Conservation (phyloP, 495 filamentous ascomycete species). For the Hypomontagnella monticulosa region DNA sequence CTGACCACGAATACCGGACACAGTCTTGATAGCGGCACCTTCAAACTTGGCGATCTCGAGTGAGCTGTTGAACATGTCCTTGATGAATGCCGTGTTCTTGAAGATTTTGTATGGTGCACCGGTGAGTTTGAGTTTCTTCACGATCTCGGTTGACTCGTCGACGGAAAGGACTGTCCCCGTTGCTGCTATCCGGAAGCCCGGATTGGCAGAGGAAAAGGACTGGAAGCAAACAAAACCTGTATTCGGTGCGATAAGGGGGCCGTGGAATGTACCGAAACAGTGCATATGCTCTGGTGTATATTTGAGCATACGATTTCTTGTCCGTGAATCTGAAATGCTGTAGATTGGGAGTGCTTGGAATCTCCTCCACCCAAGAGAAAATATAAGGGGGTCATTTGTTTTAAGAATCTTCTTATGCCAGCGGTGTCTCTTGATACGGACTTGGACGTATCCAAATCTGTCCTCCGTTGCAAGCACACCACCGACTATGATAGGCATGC, state of each 20-base stretch:
- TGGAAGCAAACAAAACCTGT: constrained; percentile 95
- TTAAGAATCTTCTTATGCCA: constrained; percentile 99
- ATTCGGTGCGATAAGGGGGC: constrained; percentile 92
- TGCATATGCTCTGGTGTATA: constrained; percentile 99
- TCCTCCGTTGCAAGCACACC: constrained; percentile 92
- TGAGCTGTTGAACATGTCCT: constrained; percentile 93
- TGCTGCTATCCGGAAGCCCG: constrained; percentile 92
- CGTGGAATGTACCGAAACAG: constrained; percentile 94
- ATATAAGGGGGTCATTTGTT: constrained; percentile 95
- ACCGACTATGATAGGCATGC: constrained; percentile 86
- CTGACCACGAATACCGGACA: constrained; percentile 93
- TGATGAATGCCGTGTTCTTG: constrained; percentile 98
- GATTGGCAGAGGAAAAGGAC: constrained; percentile 84
- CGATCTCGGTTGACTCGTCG: constrained; percentile 93
- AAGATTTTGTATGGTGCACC: constrained; percentile 95
- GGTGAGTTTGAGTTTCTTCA: constrained; percentile 98
- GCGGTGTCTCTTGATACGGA: constrained; percentile 94
- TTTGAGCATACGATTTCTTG: constrained; percentile 95
- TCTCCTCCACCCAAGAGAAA: constrained; percentile 95
- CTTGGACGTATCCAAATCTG: constrained; percentile 92
- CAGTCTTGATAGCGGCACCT: constrained; percentile 92
- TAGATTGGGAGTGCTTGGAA: constrained; percentile 95
- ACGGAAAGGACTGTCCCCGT: constrained; percentile 93
- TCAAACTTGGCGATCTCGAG: constrained; percentile 98
- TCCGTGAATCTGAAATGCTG: constrained; percentile 91